Evolutionary conservation across 345 rosid species (phyloP).

Genomic region (Durio zibethinus): DNA sequence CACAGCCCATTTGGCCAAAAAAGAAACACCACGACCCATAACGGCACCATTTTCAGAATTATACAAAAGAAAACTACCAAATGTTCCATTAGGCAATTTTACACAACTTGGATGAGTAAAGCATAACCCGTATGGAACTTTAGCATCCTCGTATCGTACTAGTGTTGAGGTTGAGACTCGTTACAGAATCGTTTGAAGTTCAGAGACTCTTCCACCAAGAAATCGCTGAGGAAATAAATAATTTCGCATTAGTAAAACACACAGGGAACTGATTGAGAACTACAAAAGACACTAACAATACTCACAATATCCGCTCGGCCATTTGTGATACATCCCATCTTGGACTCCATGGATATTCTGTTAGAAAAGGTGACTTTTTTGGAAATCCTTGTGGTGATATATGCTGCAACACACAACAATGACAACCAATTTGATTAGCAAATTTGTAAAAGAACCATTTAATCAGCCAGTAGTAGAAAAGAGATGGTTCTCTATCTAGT

Average conservation of each 20-base stretch:
- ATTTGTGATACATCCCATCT: slow-evolving; percentile 79
- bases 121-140: neutral
- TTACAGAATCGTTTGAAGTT: slow-evolving; percentile 79
- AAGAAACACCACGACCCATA: neutral
- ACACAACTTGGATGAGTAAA: neutral
- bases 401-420: slow-evolving; percentile 41
- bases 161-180: slow-evolving; percentile 60
- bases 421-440: neutral
- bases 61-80: neutral
- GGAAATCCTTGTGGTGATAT: slow-evolving; percentile 54
- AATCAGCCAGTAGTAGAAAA: neutral
- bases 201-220: slow-evolving; percentile 61
- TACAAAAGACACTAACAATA: slow-evolving; percentile 1
- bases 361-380: slow-evolving; percentile 51
- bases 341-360: slow-evolving; percentile 95
- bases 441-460: neutral
- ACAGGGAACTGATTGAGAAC: neutral
- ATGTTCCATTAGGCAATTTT: neutral
- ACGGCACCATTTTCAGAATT: neutral
- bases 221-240: slow-evolving; percentile 47
- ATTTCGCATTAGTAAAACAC: neutral
- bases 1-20: no score
- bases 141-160: slow-evolving; percentile 15
- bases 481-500: neutral
- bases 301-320: slow-evolving; percentile 86